Base-by-base conservation (phyloP, 176 grass and related monocot genomes). In the Oryza australiensis region DNA sequence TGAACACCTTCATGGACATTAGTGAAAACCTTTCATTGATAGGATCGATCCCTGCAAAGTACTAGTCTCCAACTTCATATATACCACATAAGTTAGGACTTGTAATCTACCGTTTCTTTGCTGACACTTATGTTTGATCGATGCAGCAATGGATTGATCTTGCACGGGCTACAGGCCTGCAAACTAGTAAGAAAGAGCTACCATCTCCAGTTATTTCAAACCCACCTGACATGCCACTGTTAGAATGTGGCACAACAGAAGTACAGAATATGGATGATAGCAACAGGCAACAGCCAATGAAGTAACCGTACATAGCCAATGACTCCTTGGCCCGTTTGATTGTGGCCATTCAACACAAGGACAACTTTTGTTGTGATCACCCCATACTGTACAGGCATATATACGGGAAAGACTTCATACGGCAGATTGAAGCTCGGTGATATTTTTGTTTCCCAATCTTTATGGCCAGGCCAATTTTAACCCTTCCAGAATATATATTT, bases 101-200 rank as follows among this genome's bases (percentile, higher is more conserved):
- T 57, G 69, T 70, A 76, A 7, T 48, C 12, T 14, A 43, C 27
- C 43, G 43, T 64, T 37, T 42, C 27, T 80, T 66, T 84, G 29
- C 32, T 76, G 40, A 89, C 66, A 51, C 24, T 32, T 37, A 57
- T 74, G 7, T 82, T 77, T 86, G 37, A 86, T 95, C 81, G 38
- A 86, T 95, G 85, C 89, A 99, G 96, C 96, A 95, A 99, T 99
- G 96, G 96, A 37, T 99, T 33, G 96, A 99, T 94, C 77, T 99
- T 76, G 96, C 96, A 73, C 86, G 96, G 70, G 82, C 73, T 83
- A 94, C 96, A 38, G 96, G 93, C 32, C 51, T 99, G 82, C 96
- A 99, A 51, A 89, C 63, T 33, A 85, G 85, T 38, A 91, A 90
- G 62, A 89, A 86, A 32, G 87, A 91, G 82, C 9, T 67, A 48